Conservation (phyloP, 2,329 filamentous ascomycete species). For the Aspergillus sp. region DNA sequence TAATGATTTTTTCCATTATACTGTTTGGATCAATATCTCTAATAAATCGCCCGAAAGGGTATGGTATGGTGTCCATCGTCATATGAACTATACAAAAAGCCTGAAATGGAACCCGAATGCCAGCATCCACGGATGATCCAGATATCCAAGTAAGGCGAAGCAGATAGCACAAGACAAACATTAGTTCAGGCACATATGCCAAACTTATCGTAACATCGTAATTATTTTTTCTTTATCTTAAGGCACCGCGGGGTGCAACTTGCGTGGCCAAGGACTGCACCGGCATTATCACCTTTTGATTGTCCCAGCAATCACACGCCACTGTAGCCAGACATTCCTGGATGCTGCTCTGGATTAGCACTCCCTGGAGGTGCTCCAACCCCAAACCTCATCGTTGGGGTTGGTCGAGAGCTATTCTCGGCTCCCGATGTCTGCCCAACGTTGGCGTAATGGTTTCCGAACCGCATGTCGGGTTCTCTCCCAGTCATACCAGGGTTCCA, state of each 20-base stretch:
- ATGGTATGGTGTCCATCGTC: background rate
- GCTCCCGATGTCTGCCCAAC: slow-evolving; percentile 15
- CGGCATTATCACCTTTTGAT: background rate
- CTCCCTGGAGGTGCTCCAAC: background rate
- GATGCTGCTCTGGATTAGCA: slow-evolving; percentile 5
- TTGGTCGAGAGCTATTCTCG: slow-evolving; percentile 8
- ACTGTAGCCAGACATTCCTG: slow-evolving; percentile 12
- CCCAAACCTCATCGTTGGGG: slow-evolving; percentile 12
- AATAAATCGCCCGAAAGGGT: background rate
- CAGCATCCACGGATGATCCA: background rate
- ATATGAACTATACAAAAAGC: background rate
- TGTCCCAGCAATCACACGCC: slow-evolving; percentile 13
- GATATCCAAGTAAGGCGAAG: background rate
- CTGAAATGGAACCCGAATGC: background rate
- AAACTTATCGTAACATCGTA: slow-evolving; percentile 7
- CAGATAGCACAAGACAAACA: slow-evolving; percentile 8
- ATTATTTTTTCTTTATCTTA: background rate
- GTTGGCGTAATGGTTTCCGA: slow-evolving; percentile 11
- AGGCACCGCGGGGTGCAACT: background rate
- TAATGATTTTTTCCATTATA: too few species aligned
- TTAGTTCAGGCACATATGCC: background rate
- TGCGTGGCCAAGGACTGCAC: background rate
- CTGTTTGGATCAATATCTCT: background rate
- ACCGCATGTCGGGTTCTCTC: slow-evolving; percentile 16
- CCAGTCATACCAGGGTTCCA: slow-evolving; percentile 29